Evolutionary conservation across 768 basidiomycete genomes (phyloP), one percentile per base, ranked within the genome.

Genomic region (Lentinula detonsa): DNA sequence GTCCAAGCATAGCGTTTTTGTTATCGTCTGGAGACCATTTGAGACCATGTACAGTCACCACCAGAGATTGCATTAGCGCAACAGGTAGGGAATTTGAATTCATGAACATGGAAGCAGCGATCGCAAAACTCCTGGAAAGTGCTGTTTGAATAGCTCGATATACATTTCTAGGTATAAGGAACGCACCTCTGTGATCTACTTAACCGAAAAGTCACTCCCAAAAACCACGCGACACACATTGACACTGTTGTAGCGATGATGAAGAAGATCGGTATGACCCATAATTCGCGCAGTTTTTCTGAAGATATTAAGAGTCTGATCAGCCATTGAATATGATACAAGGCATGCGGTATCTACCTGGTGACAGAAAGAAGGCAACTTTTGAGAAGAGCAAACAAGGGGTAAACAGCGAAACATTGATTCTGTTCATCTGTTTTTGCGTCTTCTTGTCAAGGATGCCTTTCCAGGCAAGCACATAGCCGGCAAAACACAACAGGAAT

Each of bases 51-150:
- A 96, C 93, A 11, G 91, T 88, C 59, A 89, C 74, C 8, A 92
- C 92, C 18, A 98, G 85, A 63, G 86, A 88, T 71, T 97, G 90
- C 86, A 98, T 92, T 35, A 99, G 79, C 0, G 96, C 96, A 62
- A 98, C 93, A 0, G 96, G 96, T 5, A 99, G 83, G 0, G 93
- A 93, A 70, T 98, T 98, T 2, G 91, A 93, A 72, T 95, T 96
- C 88, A 94, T 91, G 78, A 92, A 92, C 85, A 90, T 93, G 33
- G 90, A 79, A 0, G 90, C 87, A 0, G 91, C 90, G 71, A 88
- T 86, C 6, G 87, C 88, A 64, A 92, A 93, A 57, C 81, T 86
- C 69, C 90, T 91, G 65, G 7, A 50, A 0, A 39, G 49, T 48
- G 6, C 50, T 6, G 52, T 21, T 31, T 11, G 21, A 33, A 13